Base-by-base conservation (phyloP, 106 monocot species). In the Dioscorea alata region DNA sequence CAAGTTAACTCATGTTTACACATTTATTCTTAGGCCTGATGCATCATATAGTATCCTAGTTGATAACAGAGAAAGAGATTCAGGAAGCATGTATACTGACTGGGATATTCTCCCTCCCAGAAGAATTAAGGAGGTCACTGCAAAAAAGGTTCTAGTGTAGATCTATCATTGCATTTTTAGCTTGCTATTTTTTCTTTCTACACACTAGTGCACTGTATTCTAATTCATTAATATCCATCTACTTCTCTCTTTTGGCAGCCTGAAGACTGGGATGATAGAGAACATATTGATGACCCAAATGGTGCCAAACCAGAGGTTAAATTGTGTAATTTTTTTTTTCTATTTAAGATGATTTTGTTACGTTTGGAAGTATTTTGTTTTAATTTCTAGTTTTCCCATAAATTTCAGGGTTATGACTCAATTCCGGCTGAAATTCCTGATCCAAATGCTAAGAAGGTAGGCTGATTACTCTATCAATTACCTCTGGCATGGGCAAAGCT, bases 71-170 rank as follows among this genome's bases (percentile, higher is more conserved):
- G 96, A 96, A 77, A 92, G 84, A 83, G 96, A 97, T 75, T 92
- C 84, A 73, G 96, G 96, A 79, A 92, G 86, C 80, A 80, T 97
- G 86, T 97, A 97, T 50, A 85, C 88, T 23, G 92, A 97, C 76
- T 97, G 89, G 89, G 96, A 97, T 67, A 97, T 97, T 60, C 92
- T 97, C 59, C 96, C 96, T n/a, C 96, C 96, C 70, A 71, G 86
- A 65, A 89, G 81, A 64, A 89, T 97, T 54, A 97, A 96, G 79
- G 88, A 78, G 72, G 75, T 84, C 59, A 77, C 81, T 78, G 88
- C 96, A 49, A 96, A 85, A 73, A 96, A 92, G 96, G 96, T 96
- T 63, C 28, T 28, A 28, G 28, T 28, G 28, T 28, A 28, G 28
- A 28, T 28, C 28, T 28, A 3, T 28, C 28, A 1, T 28, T 28